These are phyloP conservation scores for Paracamarosporium sp. DNA, from an alignment of 2,329 filamentous ascomycete species.

Conservation along the genomic window DNA sequence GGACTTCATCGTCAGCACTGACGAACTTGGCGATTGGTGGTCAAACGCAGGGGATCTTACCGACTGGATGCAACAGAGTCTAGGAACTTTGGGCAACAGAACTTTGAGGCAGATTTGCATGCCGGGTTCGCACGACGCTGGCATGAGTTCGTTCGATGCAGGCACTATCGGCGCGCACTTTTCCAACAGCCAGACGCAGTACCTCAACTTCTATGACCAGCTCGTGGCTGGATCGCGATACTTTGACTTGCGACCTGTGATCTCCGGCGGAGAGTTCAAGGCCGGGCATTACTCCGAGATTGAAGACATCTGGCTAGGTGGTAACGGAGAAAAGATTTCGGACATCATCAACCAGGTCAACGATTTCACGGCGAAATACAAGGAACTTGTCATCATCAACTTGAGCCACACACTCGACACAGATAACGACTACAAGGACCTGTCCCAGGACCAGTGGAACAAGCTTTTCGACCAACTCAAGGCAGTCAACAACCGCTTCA, in stretches of 20 bases:
- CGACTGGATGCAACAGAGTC: conserved; percentile 51
- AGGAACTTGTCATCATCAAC: conserved; percentile 57
- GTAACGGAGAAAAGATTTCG: conserved; percentile 53
- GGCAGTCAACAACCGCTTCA: conserved; percentile 50
- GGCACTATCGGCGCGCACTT: conserved; percentile 48
- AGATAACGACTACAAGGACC: conserved; percentile 46
- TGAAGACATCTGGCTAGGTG: conserved; percentile 50
- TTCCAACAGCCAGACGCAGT: conserved; percentile 56
- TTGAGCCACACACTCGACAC: conserved; percentile 56
- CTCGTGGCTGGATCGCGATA: conserved; percentile 55
- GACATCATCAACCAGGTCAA: conserved; percentile 55
- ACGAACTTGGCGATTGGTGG: conserved; percentile 42
- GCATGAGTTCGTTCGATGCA: conserved; percentile 54
- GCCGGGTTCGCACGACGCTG: conserved; percentile 58
- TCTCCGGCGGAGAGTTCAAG: conserved; percentile 50
- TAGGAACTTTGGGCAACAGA: conserved; percentile 47
- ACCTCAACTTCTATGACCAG: conserved; percentile 54
- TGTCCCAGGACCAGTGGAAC: conserved; percentile 49
- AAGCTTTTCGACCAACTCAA: conserved; percentile 53
- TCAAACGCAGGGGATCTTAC: conserved; percentile 43
- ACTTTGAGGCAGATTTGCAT: conserved; percentile 55
- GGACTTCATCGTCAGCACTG: conserved; percentile 47
- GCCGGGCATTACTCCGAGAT: conserved; percentile 52
- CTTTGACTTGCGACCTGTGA: conserved; percentile 57
- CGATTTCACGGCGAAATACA: conserved; percentile 52